Base-by-base conservation (phyloP, 2,329 filamentous ascomycete genomes). In the Shiraia sp. region DNA sequence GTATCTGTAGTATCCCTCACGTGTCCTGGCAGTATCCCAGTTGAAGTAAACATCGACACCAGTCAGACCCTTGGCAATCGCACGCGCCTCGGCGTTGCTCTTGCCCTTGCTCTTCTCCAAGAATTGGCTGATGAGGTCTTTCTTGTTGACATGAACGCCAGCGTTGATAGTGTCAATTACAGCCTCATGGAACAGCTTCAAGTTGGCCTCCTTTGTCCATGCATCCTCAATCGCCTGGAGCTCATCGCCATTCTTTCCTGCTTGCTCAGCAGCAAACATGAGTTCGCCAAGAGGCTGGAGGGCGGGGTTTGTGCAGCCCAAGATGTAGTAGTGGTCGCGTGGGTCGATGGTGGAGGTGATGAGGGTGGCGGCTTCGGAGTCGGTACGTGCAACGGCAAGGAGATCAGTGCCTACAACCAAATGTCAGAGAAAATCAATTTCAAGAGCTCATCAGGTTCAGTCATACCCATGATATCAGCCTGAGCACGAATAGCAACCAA, bases 261-360 rank as follows among this genome's bases (percentile, higher is more conserved):
- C 78, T 53, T 79, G 78, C 73, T 96, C 91, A 40, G 90, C 93
- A 6, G 84, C 86, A 31, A 87, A 74, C 90, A 99, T 96, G 46
- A 97, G 83, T 64, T 96, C 91, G 72, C 87, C 87, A 43, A 99
- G 82, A 0, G 92, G 87, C 70, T 90, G 81, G 24, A 96, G 80
- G 56, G 80, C 79, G 31, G 90, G 82, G 76, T 96, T 97, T 42
- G 93, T 99, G 61, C 80, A 76, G 57, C 93, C 93, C 24, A 95
- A 75, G 70, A 99, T 90, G 82, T 95, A 99, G 61, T 84, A 79
- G 72, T 99, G 93, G 74, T 99, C 93, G 61, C 93, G 88, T 45
- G 88, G 86, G 74, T 99, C 93, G 67, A 99, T 96, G 60, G 90
- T 96, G 24, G 89, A 92, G 51, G 90, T 95, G 77, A 99, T 95